phyloP scores from a whole-genome alignment of 805 yeast species.

The Pichia gijzeniarum region DNA sequence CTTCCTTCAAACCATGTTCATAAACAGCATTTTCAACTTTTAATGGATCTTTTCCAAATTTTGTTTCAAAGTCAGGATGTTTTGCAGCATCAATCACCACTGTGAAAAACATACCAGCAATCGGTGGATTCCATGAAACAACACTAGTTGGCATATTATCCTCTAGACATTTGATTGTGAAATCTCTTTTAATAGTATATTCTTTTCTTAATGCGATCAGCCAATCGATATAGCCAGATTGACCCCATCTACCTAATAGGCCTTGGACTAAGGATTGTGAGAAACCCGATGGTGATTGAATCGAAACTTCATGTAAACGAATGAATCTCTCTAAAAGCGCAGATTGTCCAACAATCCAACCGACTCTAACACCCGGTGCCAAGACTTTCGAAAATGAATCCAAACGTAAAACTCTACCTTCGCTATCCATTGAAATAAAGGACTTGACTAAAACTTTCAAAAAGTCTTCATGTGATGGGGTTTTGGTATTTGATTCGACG shows the following conservation, averaged over 20 bases:
- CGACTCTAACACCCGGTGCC: constrained; percentile 86
- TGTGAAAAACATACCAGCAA: constrained; percentile 86
- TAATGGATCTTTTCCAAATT: constrained; percentile 49
- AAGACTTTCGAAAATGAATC: constrained; percentile 88
- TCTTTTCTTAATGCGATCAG: constrained; percentile 72
- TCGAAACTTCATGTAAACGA: constrained; percentile 72
- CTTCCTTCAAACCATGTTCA: constrained; percentile 51
- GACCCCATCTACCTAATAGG: constrained; percentile 82
- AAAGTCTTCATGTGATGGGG: constrained; percentile 55
- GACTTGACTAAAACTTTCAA: constrained; percentile 64
- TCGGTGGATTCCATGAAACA: constrained; percentile 49
- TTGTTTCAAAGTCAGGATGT: constrained; percentile 67
- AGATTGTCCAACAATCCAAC: constrained; percentile 81
- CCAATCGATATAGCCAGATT: constrained; percentile 84
- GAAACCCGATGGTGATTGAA: constrained; percentile 79
- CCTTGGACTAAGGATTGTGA: constrained; percentile 67
- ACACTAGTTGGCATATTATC: constrained; percentile 47
- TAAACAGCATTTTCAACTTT: constrained; percentile 61
- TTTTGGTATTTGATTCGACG: constrained; percentile 21
- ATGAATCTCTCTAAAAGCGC: constrained; percentile 56
- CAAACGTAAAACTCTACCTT: constrained; percentile 84
- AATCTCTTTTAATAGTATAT: constrained; percentile 84
- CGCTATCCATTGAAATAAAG: constrained; percentile 66
- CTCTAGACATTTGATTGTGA: constrained; percentile 68
- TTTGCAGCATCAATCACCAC: constrained; percentile 65